Evolutionary conservation across 768 basidiomycete species (phyloP).

Genomic region (Naganishia randhawae): DNA sequence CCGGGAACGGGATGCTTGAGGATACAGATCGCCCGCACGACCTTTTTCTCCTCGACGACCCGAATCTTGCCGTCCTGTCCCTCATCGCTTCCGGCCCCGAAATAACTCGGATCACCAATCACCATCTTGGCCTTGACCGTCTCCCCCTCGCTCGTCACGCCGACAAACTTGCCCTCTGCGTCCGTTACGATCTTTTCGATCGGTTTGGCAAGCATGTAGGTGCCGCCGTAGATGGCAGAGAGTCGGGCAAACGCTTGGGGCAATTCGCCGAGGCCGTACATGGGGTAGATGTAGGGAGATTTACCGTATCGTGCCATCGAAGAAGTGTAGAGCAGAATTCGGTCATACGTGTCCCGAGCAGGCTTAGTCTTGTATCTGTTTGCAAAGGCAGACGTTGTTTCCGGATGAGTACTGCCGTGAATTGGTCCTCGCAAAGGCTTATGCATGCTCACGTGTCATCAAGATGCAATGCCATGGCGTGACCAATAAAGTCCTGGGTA

Average conservation of each 20-base stretch:
- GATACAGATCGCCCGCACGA: conserved; percentile 93
- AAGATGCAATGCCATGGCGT: conserved; percentile 97
- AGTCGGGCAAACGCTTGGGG: conserved; percentile 98
- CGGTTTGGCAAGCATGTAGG: conserved; percentile 98
- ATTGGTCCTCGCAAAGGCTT: background rate
- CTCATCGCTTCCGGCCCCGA: conserved; percentile 66
- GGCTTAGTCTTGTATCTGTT: conserved; percentile 85
- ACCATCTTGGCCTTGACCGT: conserved; percentile 96
- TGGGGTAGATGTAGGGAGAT: conserved; percentile 98
- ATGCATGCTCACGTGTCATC: conserved; percentile 88
- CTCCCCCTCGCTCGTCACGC: conserved; percentile 82
- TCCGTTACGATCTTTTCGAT: conserved; percentile 87
- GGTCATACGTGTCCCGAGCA: conserved; percentile 83
- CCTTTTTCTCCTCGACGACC: conserved; percentile 88
- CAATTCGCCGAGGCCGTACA: conserved; percentile 97
- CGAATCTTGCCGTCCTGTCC: conserved; percentile 68
- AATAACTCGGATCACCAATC: conserved; percentile 97
- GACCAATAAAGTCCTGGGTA: conserved; percentile 98
- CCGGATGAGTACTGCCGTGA: background rate
- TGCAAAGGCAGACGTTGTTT: conserved; percentile 23
- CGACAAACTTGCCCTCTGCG: conserved; percentile 78
- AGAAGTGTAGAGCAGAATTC: conserved; percentile 93
- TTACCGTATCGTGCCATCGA: conserved; percentile 99
- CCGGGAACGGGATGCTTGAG: conserved; percentile 97
- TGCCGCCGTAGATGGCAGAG: conserved; percentile 97